Evolutionary conservation across 1,284 basidiomycete genomes (phyloP), one percentile per base, ranked within the genome.

Genomic region (Sporisorium iseilematis-ciliati): DNA sequence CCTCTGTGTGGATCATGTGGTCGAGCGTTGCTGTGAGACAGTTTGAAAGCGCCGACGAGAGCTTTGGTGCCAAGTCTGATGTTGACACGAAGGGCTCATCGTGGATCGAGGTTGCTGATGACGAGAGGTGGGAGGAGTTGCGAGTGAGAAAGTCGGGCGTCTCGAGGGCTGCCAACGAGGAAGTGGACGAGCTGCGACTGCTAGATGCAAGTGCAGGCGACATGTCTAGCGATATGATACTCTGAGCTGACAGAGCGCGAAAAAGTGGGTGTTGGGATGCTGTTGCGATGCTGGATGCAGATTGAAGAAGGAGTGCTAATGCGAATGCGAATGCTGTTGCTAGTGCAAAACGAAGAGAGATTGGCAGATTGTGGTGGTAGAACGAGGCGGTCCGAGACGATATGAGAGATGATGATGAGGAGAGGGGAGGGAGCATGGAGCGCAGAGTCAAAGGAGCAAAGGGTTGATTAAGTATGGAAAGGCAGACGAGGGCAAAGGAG

Each of bases 141-240:
- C 58, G 55, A 18, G 54, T 57, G 52, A 63, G 53, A 21, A 54
- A 66, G 50, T 75, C 66, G 29, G 72, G 66, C 1, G 72, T 69
- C 23, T 65, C 50, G 23, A 64, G 52, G 6, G 60, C 65, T 45
- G 58, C 57, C 55, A 75, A 57, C 18, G 72, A 75, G 26, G 62
- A 62, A n/a, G 55, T 48, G 25, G 72, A 75, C 11, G 72, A 75
- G 56, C 58, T 75, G 55, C 57, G 58, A 52, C 72, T 69, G 55
- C 61, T 65, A 25, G 62, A 57, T 29, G 51, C 51, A 16, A 69
- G 62, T 43, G 38, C 23, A 2, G 25, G 52, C 35, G 72, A 41
- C 72, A 75, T 74, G 41, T n/a, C 54, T 31, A 41, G 14, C 21
- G 31, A 25, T 42, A 7, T 25, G 40, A 35, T 33, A 31, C 14